Evolutionary conservation across 768 basidiomycete species (phyloP).

Genomic region (Serpula lacrymans): DNA sequence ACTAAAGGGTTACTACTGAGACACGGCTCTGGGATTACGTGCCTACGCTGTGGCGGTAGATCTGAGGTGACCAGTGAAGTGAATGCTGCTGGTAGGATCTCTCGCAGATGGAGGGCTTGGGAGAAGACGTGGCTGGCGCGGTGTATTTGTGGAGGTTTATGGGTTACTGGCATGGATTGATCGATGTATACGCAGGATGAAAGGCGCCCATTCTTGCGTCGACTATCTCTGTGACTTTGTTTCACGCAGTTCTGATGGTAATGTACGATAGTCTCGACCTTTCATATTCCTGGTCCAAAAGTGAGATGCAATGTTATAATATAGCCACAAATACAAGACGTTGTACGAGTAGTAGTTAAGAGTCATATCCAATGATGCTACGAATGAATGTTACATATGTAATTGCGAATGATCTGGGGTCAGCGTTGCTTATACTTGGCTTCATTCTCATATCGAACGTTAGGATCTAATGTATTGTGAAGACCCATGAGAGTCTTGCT

Average conservation of each 20-base stretch:
- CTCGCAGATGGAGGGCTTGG: slow-evolving; percentile 57
- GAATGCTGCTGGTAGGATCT: slow-evolving; percentile 27
- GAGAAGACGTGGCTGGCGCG: slow-evolving; percentile 54
- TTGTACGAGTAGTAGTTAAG: too few species aligned
- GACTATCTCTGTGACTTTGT: too few species aligned
- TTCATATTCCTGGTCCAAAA: too few species aligned
- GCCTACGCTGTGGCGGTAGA: slow-evolving; percentile 62
- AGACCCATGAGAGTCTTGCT: slow-evolving; percentile 93
- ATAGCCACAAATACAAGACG: not conserved
- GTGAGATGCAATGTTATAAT: slow-evolving; percentile 24
- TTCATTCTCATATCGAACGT: slow-evolving; percentile 75
- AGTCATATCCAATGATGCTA: not conserved
- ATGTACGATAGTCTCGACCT: too few species aligned
- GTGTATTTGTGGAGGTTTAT: slow-evolving; percentile 73
- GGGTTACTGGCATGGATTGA: too few species aligned
- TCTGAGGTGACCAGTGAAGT: slow-evolving; percentile 42
- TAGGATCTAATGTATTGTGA: slow-evolving; percentile 89
- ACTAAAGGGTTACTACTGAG: slow-evolving; percentile 52
- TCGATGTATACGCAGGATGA: too few species aligned
- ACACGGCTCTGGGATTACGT: slow-evolving; percentile 37
- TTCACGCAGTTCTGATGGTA: too few species aligned
- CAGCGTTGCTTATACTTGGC: slow-evolving; percentile 91
- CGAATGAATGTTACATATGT: slow-evolving; percentile 1
- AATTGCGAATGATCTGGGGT: too few species aligned
- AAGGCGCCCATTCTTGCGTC: too few species aligned